Conservation (phyloP, 1,284 basidiomycete genomes). For the Cerrena zonata region DNA sequence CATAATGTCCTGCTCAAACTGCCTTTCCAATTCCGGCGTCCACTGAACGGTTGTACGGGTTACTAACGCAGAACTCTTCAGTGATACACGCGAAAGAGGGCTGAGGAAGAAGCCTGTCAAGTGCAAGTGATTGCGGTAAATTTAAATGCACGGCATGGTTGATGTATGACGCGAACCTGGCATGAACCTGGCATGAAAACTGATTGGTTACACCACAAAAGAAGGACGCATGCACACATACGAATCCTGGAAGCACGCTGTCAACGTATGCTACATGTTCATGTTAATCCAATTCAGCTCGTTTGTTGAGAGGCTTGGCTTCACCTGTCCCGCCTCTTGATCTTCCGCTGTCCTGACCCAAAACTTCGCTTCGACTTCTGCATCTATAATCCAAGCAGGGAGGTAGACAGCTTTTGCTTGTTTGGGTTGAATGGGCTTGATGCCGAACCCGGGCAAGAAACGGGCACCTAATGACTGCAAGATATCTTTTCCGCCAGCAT, state of each 20-base stretch:
- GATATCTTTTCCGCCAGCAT: constrained; percentile 16
- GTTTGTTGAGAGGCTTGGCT: background rate
- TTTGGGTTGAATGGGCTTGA: constrained; percentile 24
- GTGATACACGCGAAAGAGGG: constrained; percentile 28
- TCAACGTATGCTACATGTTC: constrained; percentile 6
- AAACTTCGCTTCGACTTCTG: constrained; percentile 37
- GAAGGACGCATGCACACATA: constrained; percentile 9
- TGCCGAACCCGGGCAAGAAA: constrained; percentile 23
- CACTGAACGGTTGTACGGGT: constrained; percentile 25
- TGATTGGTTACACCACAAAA: background rate
- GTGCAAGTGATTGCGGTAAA: no score
- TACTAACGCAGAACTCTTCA: constrained; percentile 17
- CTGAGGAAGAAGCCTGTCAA: constrained; percentile 21
- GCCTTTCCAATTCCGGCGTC: constrained; percentile 25
- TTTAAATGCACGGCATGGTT: no score
- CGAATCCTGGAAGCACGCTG: constrained; percentile 11
- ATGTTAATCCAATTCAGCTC: constrained; percentile 4
- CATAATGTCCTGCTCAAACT: constrained; percentile 32
- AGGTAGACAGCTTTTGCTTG: constrained; percentile 46
- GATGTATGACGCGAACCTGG: background rate
- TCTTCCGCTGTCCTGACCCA: constrained; percentile 15
- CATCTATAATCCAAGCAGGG: constrained; percentile 57
- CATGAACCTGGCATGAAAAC: background rate
- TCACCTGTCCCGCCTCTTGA: constrained; percentile 12
- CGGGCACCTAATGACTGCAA: constrained; percentile 20